Conservation (phyloP, 2,329 filamentous ascomycete species). For the Elsinoe fawcettii region DNA sequence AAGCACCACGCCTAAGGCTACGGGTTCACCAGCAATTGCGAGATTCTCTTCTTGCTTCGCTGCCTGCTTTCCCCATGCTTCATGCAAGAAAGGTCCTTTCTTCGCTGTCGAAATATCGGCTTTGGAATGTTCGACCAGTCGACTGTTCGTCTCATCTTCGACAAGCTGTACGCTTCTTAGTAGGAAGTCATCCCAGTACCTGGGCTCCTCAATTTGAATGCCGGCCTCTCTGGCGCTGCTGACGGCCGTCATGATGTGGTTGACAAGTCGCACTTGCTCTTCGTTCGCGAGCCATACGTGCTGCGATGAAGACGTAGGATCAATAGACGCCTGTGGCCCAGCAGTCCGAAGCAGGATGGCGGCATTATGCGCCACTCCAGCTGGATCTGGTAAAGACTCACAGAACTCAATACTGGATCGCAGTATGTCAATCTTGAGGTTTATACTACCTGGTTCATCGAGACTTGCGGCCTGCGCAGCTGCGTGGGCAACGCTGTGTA, state of each 20-base stretch:
- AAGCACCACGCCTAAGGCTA: conserved; percentile 71
- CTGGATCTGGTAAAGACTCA: conserved; percentile 85
- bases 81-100: conserved; percentile 82
- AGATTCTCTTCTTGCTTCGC: conserved; percentile 49
- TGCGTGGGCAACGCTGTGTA: background rate
- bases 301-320: conserved; percentile 16
- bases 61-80: conserved; percentile 71
- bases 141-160: conserved; percentile 36
- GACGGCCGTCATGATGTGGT: conserved; percentile 79
- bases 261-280: conserved; percentile 75
- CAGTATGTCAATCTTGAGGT: conserved; percentile 77
- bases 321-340: conserved; percentile 47
- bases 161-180: conserved; percentile 69
- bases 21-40: conserved; percentile 68
- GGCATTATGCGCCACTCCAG: conserved; percentile 81
- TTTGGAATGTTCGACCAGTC: conserved; percentile 44
- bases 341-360: conserved; percentile 75
- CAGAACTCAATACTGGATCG: conserved; percentile 88
- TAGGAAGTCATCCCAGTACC: conserved; percentile 97
- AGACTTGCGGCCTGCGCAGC: conserved; percentile 11
- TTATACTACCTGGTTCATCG: conserved; percentile 61
- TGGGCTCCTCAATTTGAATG: conserved; percentile 60
- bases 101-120: conserved; percentile 18
- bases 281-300: conserved; percentile 68
- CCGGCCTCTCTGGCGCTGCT: conserved; percentile 69